These are phyloP conservation scores for Ormosia semicastrata DNA, from an alignment of 306 rosid genomes.

Conservation along the genomic window DNA sequence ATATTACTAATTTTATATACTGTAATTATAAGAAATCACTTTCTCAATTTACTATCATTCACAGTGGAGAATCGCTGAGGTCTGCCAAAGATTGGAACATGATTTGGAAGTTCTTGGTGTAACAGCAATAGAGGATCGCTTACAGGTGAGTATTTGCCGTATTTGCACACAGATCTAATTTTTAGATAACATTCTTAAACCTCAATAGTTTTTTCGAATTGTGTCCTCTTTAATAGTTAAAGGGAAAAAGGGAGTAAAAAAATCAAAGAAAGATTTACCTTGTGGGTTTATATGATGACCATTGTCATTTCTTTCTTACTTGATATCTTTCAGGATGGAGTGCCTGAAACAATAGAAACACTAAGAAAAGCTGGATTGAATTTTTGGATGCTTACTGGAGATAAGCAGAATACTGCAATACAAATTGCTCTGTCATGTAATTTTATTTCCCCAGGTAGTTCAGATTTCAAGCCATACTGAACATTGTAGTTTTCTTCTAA, in stretches of 20 bases:
- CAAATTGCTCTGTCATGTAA: constrained; percentile 98
- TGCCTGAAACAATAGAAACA: constrained; percentile 91
- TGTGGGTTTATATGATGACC: neutral
- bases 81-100: constrained; percentile 86
- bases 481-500: constrained; percentile 22
- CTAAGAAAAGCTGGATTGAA: constrained; percentile 96
- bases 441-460: constrained; percentile 92
- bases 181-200: constrained; percentile 9
- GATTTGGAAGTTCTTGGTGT: constrained; percentile 92
- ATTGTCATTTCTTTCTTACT: constrained; percentile 1
- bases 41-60: constrained; percentile 35
- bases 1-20: constrained; percentile 21
- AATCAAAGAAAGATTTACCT: neutral
- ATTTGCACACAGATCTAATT: constrained; percentile 14
- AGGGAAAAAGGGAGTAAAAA: neutral
- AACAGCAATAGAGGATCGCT: constrained; percentile 97
- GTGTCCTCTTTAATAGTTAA: neutral
- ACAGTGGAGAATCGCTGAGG: constrained; percentile 98
- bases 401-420: constrained; percentile 93
- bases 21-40: neutral
- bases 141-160: constrained; percentile 64
- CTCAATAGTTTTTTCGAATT: neutral
- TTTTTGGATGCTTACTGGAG: constrained; percentile 99
- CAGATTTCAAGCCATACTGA: constrained; percentile 21
- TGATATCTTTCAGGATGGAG: constrained; percentile 76